Evolutionary conservation across 306 rosid genomes (phyloP).

Genomic region (Medicago lupulina): DNA sequence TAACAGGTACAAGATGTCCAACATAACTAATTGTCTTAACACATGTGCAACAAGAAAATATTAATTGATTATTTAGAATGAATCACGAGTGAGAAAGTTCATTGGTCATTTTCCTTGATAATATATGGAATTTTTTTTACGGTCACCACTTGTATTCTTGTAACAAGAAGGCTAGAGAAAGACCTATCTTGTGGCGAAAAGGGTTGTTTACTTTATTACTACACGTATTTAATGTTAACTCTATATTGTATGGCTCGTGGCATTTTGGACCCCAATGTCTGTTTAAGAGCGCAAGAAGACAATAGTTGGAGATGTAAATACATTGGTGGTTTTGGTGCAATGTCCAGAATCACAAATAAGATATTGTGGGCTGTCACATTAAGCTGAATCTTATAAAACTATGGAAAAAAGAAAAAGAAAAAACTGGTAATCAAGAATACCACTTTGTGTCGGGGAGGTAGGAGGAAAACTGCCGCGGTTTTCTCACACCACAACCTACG

Average conservation of each 20-base stretch:
- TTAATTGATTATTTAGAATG: too few species aligned
- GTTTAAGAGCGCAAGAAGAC: constrained; percentile 44
- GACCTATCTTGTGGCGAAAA: constrained; percentile 40
- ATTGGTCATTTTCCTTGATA: too few species aligned
- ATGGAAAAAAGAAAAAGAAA: constrained; percentile 33
- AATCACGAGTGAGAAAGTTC: too few species aligned
- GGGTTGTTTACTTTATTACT: constrained; percentile 6
- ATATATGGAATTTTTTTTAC: too few species aligned
- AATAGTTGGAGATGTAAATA: constrained; percentile 37
- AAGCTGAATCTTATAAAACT: constrained; percentile 46
- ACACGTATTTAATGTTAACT: constrained; percentile 19
- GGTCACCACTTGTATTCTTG: not conserved
- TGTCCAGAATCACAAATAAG: constrained; percentile 33
- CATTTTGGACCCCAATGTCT: constrained; percentile 21
- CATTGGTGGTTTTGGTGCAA: constrained; percentile 51
- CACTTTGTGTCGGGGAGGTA: constrained; percentile 64
- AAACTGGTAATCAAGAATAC: constrained; percentile 53
- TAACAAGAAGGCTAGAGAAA: constrained; percentile 33
- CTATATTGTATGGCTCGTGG: constrained; percentile 1
- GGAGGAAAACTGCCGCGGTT: constrained; percentile 74
- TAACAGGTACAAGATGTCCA: too few species aligned
- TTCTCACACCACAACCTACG: constrained; percentile 46
- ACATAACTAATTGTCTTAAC: too few species aligned
- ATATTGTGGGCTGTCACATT: constrained; percentile 82
- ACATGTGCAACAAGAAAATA: too few species aligned